These are phyloP conservation scores for Schwanniomyces yamadae DNA, from an alignment of 805 yeast genomes.

Conservation along the genomic window DNA sequence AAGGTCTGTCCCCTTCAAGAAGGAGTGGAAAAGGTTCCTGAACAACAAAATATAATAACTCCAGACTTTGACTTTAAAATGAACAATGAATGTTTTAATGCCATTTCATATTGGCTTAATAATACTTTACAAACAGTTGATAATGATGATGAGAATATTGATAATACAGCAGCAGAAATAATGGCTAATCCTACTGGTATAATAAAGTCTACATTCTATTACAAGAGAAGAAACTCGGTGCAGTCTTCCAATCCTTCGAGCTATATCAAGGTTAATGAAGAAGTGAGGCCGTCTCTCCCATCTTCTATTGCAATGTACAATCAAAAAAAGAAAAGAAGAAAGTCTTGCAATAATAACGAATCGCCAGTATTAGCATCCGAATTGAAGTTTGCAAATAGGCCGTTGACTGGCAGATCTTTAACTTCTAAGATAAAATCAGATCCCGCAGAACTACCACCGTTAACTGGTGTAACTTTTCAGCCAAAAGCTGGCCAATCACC, in stretches of 20 bases:
- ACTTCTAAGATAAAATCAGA: conserved; percentile 6
- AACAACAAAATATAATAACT: conserved; percentile 5
- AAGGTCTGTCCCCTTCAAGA: too few species aligned
- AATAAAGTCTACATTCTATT: conserved; percentile 17
- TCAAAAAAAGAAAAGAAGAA: conserved; percentile 20
- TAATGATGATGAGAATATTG: conserved; percentile 7
- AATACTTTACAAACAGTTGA: conserved; percentile 19
- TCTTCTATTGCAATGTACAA: conserved; percentile 2
- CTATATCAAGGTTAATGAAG: conserved; percentile 3
- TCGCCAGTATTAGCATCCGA: neutral
- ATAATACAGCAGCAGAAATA: conserved; percentile 16
- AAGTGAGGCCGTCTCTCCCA: conserved; percentile 3
- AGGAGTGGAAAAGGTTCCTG: conserved; percentile 1
- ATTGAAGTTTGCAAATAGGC: conserved; percentile 4
- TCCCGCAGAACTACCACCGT: conserved; percentile 1
- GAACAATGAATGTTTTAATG: conserved; percentile 42
- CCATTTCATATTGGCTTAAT: conserved; percentile 36
- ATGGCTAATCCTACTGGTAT: conserved; percentile 32
- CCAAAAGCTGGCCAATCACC: conserved; percentile 3
- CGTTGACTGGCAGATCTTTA: conserved; percentile 4
- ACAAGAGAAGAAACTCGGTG: conserved; percentile 23
- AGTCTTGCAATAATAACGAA: conserved; percentile 14
- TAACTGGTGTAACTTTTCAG: neutral
- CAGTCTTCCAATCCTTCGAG: conserved; percentile 11
- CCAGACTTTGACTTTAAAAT: conserved; percentile 24